Conservation (phyloP, 2,329 filamentous ascomycete genomes). For the Macrophomina tecta region DNA sequence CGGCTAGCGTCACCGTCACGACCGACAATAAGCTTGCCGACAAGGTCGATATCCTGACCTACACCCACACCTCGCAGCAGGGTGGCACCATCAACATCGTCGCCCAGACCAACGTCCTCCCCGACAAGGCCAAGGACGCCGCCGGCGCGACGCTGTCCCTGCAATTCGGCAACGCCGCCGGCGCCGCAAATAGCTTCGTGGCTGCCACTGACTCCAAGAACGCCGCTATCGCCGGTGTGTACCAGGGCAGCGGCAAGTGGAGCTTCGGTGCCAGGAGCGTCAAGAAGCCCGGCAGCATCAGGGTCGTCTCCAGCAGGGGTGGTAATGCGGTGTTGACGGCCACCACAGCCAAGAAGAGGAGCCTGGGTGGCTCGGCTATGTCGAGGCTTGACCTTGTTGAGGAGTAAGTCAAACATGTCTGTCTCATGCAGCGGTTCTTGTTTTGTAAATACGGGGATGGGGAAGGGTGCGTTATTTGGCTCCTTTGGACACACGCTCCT, state of each 20-base stretch:
- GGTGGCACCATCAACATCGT: constrained; percentile 41
- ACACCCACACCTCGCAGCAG: constrained; percentile 40
- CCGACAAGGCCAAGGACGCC: constrained; percentile 32
- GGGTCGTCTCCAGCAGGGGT: constrained; percentile 35
- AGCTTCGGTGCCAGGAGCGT: constrained; percentile 36
- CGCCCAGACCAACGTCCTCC: constrained; percentile 43
- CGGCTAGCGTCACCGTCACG: constrained; percentile 38
- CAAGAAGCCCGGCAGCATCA: constrained; percentile 39
- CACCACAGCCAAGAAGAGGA: constrained; percentile 35
- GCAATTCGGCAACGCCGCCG: constrained; percentile 36
- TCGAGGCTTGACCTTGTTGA: not conserved
- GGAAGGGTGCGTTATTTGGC: not conserved
- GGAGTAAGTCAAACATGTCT: not conserved
- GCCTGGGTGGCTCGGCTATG: not conserved
- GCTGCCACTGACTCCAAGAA: not conserved
- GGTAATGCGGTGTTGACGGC: constrained; percentile 34
- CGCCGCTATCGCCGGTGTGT: not conserved
- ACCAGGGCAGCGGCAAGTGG: constrained; percentile 37
- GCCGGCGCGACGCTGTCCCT: constrained; percentile 39
- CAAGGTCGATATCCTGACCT: constrained; percentile 41
- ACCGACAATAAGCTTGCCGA: constrained; percentile 37
- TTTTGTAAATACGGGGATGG: not conserved
- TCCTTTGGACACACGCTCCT: not conserved
- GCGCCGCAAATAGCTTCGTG: not conserved
- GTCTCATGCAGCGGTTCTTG: not conserved